Percentiles rank a stretch among this genome's conserved stretches.
phyloP scores from a whole-genome alignment of 176 grass and related monocot species.

The Neostapfia colusana region DNA sequence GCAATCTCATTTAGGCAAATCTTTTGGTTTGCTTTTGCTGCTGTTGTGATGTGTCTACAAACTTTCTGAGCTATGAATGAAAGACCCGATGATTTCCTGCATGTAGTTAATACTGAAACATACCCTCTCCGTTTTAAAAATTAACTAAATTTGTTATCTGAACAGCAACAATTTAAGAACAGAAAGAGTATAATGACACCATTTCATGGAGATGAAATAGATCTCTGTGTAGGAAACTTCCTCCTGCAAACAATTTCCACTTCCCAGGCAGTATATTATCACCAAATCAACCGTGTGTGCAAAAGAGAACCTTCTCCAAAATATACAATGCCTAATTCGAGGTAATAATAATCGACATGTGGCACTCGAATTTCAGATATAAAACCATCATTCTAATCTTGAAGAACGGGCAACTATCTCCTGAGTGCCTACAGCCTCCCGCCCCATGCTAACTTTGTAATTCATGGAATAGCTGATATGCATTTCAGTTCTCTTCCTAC shows the following conservation, averaged over 20 bases:
- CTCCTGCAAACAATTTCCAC: not conserved
- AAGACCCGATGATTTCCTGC: too few species aligned
- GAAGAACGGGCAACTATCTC: not conserved
- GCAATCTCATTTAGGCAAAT: not conserved
- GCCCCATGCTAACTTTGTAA: not conserved
- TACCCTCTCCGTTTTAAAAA: too few species aligned
- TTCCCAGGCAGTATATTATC: not conserved
- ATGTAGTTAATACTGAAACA: not conserved
- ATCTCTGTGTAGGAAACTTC: not conserved
- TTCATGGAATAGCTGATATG: not conserved
- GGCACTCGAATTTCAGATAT: conserved; percentile 8
- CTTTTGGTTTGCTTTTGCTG: not conserved
- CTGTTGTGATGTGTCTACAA: conserved; percentile 14
- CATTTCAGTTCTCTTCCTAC: too few species aligned
- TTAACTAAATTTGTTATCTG: too few species aligned
- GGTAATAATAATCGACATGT: not conserved
- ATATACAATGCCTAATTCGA: not conserved
- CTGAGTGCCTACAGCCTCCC: not conserved
- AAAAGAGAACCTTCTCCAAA: not conserved
- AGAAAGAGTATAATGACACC: not conserved
- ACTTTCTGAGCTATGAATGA: too few species aligned
- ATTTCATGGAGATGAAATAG: not conserved
- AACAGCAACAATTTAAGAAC: too few species aligned
- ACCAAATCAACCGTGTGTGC: not conserved
- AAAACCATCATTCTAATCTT: not conserved